Evolutionary conservation across 805 yeast genomes (phyloP), one percentile per base, ranked within the genome.

Genomic region (Dipodascus albidus): DNA sequence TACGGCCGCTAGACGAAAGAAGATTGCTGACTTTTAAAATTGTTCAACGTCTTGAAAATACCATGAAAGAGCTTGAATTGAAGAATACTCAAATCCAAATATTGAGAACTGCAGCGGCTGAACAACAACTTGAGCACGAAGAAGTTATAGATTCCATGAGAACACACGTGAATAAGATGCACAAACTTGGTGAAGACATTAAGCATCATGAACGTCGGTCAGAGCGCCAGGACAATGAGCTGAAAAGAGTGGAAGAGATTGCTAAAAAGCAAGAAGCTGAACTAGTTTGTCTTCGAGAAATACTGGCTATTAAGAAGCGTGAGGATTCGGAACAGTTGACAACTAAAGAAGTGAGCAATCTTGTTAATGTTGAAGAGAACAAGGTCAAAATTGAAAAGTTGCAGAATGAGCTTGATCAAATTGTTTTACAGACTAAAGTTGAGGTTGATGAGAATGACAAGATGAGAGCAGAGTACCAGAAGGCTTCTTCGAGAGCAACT

Each of bases 361-460:
- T 47, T 56, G 47, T 48, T 55, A 59, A 49, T 52, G 68, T 70
- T 57, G 66, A 73, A 23, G 56, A 57, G n/a, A 72, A 70, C 57
- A 77, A 79, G 56, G 55, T 64, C 23, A 65, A 70, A 53, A 72
- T 75, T n/a, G 67, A 69, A 31, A 72, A 67, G 23, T 66, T 74
- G 48, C 66, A 74, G n/a, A 66, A 70, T 15, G 74, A 74, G 56
- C 61, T 76, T 1, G 74, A 74, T 23, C 9, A 27, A 11, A 27
- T 6, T 11, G 6, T 27, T 6, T 27, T 11, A 27, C 33, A 27
- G 33, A 27, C 33, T 27, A 6, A 27, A 27, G 72, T 81, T 3
- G 72, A 74, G 47, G 64, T 66, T 1, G 79, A 78, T 38, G 96
- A 88, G 60, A 76, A 74, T 49, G 77, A 71, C 51, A 88, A 85